These are phyloP conservation scores for Alternaria sp. DNA, from an alignment of 2,329 filamentous ascomycete species.

Conservation along the genomic window DNA sequence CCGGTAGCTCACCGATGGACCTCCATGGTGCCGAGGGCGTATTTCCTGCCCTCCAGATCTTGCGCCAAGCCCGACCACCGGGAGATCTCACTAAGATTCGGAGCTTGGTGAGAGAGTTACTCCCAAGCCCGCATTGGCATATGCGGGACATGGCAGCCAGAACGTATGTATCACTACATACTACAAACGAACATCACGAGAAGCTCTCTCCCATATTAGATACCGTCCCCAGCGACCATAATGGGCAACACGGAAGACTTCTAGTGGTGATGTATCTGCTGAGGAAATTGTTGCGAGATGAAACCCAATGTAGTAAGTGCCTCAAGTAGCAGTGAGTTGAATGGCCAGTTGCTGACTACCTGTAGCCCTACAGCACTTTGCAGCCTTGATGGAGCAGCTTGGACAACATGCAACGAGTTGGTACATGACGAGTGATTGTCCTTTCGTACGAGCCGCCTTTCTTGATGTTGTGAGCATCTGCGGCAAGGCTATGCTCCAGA, in stretches of 20 bases:
- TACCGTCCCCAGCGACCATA: slow-evolving; percentile 21
- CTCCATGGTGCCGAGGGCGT: slow-evolving; percentile 68
- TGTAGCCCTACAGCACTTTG: slow-evolving; percentile 27
- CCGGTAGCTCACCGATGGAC: slow-evolving; percentile 40
- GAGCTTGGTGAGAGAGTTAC: slow-evolving; percentile 66
- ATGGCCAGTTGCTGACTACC: slow-evolving; percentile 4
- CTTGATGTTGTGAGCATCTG: slow-evolving; percentile 47
- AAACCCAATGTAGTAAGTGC: slow-evolving; percentile 21
- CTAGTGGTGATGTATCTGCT: slow-evolving; percentile 44
- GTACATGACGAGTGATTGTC: slow-evolving; percentile 36
- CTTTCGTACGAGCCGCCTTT: slow-evolving; percentile 47
- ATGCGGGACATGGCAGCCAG: slow-evolving; percentile 81
- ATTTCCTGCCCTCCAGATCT: slow-evolving; percentile 83
- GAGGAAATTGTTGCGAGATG: slow-evolving; percentile 30
- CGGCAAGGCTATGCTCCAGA: slow-evolving; percentile 32
- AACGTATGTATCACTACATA: slow-evolving; percentile 61
- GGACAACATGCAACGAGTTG: slow-evolving; percentile 19
- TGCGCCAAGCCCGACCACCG: slow-evolving; percentile 75
- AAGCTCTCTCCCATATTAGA: slow-evolving; percentile 31
- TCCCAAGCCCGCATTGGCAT: slow-evolving; percentile 78
- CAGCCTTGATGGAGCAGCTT: slow-evolving; percentile 31
- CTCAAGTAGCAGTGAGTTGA: background rate
- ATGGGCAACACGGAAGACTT: slow-evolving; percentile 44
- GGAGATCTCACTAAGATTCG: slow-evolving; percentile 64
- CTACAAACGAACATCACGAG: slow-evolving; percentile 32